Percentiles rank a stretch among this genome's conserved stretches.
Evolutionary conservation across 176 grass and related monocot species (phyloP).

Genomic region (Zoysia japonica): DNA sequence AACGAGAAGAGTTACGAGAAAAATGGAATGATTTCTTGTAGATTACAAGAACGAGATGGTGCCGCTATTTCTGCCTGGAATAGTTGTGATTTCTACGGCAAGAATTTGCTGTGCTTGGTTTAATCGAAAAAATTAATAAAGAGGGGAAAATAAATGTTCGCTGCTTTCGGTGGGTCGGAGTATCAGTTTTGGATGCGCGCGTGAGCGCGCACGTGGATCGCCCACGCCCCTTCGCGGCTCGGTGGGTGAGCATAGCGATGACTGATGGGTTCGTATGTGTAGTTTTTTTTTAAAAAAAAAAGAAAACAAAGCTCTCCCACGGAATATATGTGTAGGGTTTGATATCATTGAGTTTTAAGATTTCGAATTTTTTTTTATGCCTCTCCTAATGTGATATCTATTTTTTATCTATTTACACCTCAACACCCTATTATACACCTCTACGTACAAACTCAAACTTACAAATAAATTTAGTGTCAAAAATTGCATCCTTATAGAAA

Average conservation of each 20-base stretch:
- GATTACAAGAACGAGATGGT: slow-evolving; percentile 6
- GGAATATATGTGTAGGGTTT: no score
- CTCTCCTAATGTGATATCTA: no score
- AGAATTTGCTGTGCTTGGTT: slow-evolving; percentile 17
- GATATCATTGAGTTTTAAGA: no score
- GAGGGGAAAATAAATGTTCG: slow-evolving; percentile 29
- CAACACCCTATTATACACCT: no score
- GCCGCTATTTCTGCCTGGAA: slow-evolving; percentile 18
- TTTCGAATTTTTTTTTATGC: no score
- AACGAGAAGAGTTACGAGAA: neutral
- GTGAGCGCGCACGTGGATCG: slow-evolving; percentile 50
- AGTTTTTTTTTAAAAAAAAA: neutral
- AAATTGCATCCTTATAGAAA: no score
- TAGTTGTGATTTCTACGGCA: slow-evolving; percentile 32
- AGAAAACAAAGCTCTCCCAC: no score
- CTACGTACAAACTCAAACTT: no score
- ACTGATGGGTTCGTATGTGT: neutral
- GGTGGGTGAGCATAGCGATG: neutral
- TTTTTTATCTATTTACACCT: no score
- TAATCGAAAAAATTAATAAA: slow-evolving; percentile 17
- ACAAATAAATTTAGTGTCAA: no score
- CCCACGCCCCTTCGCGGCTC: neutral
- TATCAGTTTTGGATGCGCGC: slow-evolving; percentile 48
- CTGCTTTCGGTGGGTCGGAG: slow-evolving; percentile 47
- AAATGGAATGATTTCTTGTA: neutral